A percentile compares a stretch with the other conserved stretches of the same genome.
phyloP scores from a whole-genome alignment of 2,329 filamentous ascomycete genomes.

The Stromatinia cepivora region DNA sequence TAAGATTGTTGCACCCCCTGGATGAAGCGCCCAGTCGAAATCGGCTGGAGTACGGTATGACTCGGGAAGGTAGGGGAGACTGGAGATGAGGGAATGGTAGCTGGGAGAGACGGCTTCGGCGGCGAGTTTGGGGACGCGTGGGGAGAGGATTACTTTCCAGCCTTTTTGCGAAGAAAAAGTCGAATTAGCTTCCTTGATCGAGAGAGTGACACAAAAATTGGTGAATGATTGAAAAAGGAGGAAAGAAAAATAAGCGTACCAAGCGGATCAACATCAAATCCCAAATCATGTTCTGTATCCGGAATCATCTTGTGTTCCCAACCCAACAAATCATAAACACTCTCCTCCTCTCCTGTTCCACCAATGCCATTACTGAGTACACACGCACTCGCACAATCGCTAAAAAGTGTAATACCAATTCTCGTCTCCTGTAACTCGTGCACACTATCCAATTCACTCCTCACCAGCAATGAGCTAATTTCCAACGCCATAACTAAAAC shows the following conservation, averaged over 20 bases:
- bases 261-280: constrained; percentile 63
- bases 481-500: constrained; percentile 66
- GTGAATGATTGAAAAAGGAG: background rate
- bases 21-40: constrained; percentile 75
- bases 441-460: constrained; percentile 66
- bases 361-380: constrained; percentile 65
- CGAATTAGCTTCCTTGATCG: background rate
- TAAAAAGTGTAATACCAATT: constrained; percentile 67
- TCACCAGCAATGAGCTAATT: constrained; percentile 59
- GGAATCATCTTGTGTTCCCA: constrained; percentile 66
- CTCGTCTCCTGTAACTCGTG: constrained; percentile 58
- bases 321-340: constrained; percentile 60
- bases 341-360: constrained; percentile 37
- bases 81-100: constrained; percentile 55
- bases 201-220: background rate
- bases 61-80: constrained; percentile 48
- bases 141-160: constrained; percentile 67
- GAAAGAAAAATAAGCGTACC: constrained; percentile 45
- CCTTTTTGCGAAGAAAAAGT: constrained; percentile 41
- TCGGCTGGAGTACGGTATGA: constrained; percentile 51
- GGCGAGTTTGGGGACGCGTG: constrained; percentile 59
- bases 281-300: constrained; percentile 61
- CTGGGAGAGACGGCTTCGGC: constrained; percentile 52
- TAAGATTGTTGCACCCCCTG: constrained; percentile 66
- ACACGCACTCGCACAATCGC: constrained; percentile 67